These are phyloP conservation scores for Pyrenopolyporus hunteri DNA, from an alignment of 495 filamentous ascomycete species.

Conservation along the genomic window DNA sequence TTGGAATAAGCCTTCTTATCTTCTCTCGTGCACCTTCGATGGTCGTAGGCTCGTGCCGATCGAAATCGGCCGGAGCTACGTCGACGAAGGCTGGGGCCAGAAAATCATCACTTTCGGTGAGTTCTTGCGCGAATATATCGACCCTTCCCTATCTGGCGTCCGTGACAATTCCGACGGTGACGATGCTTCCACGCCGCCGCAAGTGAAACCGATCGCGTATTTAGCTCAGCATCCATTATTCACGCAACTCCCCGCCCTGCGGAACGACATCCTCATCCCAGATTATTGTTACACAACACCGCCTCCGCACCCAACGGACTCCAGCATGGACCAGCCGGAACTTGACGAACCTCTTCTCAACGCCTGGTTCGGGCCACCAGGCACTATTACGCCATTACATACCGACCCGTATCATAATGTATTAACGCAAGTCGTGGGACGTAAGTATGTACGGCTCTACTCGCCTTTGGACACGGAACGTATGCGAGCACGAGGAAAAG, in stretches of 20 bases:
- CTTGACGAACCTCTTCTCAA: slow-evolving; percentile 68
- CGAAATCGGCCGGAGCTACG: slow-evolving; percentile 89
- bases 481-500: slow-evolving; percentile 69
- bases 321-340: slow-evolving; percentile 55
- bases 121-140: slow-evolving; percentile 68
- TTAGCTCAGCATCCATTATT: slow-evolving; percentile 92
- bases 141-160: slow-evolving; percentile 15
- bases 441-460: slow-evolving; percentile 91
- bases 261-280: slow-evolving; percentile 77
- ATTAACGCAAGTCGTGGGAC: slow-evolving; percentile 85
- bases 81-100: slow-evolving; percentile 86
- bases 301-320: slow-evolving; percentile 57
- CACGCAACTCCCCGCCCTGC: slow-evolving; percentile 76
- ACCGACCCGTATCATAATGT: slow-evolving; percentile 96
- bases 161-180: slow-evolving; percentile 13
- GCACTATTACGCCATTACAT: slow-evolving; percentile 90
- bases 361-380: slow-evolving; percentile 89
- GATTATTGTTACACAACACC: slow-evolving; percentile 83
- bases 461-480: slow-evolving; percentile 62
- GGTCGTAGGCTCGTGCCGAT: slow-evolving; percentile 85
- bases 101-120: slow-evolving; percentile 75
- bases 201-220: slow-evolving; percentile 63
- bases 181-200: slow-evolving; percentile 8
- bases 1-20: slow-evolving; percentile 78
- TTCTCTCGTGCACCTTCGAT: slow-evolving; percentile 73